Evolutionary conservation across 495 filamentous ascomycete genomes (phyloP).

Genomic region (Penicillium bialowiezense): DNA sequence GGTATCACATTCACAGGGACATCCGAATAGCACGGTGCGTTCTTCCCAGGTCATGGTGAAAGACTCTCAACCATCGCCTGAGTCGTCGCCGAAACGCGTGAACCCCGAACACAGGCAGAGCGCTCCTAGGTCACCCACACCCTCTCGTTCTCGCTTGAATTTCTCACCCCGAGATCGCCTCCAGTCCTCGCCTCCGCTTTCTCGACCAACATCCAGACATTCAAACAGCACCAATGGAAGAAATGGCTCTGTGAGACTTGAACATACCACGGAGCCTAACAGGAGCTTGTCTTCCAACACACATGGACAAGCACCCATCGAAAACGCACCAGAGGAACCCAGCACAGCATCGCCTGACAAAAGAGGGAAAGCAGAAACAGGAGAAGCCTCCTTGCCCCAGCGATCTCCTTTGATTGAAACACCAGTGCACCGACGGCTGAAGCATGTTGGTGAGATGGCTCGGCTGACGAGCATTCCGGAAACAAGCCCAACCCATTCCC

Average conservation of each 20-base stretch:
- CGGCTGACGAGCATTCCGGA: conserved; percentile 40
- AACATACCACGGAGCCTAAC: background rate
- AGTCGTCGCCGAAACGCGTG: conserved; percentile 8
- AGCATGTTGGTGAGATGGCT: conserved; percentile 24
- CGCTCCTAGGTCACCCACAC: background rate
- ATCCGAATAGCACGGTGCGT: conserved; percentile 5
- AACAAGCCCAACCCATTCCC: conserved; percentile 36
- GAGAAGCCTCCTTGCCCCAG: conserved; percentile 39
- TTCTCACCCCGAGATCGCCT: conserved; percentile 24
- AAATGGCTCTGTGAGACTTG: conserved; percentile 1
- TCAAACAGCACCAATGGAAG: background rate
- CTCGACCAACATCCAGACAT: conserved; percentile 4
- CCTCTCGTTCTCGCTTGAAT: conserved; percentile 1
- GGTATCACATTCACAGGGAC: conserved; percentile 7
- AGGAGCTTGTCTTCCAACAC: conserved; percentile 10
- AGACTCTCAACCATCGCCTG: conserved; percentile 48
- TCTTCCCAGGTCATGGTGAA: conserved; percentile 44
- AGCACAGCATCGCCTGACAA: conserved; percentile 5
- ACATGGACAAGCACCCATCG: conserved; percentile 11
- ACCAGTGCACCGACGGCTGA: conserved; percentile 30
- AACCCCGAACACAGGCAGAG: background rate
- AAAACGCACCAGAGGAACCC: conserved; percentile 8
- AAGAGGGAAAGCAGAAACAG: conserved; percentile 5
- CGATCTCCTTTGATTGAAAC: conserved; percentile 43
- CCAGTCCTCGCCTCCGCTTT: conserved; percentile 25